Evolutionary conservation across 164 flowering plant species (phyloP).

Genomic region (Warburgia ugandensis): DNA sequence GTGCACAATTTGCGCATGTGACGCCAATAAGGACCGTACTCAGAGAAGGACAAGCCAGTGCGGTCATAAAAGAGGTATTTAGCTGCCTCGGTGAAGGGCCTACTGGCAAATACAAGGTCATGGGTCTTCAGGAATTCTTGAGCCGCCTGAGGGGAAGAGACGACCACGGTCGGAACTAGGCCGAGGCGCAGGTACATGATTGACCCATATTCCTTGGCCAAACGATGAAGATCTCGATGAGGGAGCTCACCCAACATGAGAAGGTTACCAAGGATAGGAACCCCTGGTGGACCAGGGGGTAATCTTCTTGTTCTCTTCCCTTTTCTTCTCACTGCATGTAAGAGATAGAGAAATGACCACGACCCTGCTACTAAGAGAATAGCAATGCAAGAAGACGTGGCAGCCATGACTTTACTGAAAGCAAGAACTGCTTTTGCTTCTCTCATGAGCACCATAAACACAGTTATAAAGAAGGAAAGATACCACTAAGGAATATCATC

Average conservation of each 20-base stretch:
- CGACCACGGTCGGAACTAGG: conserved; percentile 11
- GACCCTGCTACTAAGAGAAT: neutral
- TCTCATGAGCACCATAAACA: too few relatives aligned
- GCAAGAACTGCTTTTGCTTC: too few relatives aligned
- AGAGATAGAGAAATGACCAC: neutral
- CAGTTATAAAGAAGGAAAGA: too few relatives aligned
- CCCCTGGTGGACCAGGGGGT: conserved; percentile 22
- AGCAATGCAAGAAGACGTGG: neutral
- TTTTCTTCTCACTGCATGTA: conserved; percentile 1
- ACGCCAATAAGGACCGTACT: conserved; percentile 29
- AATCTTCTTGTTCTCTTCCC: neutral
- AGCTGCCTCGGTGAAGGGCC: conserved; percentile 8
- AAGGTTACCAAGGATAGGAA: conserved; percentile 25
- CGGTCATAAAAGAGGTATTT: conserved; percentile 9
- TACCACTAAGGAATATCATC: too few relatives aligned
- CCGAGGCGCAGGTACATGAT: conserved; percentile 24
- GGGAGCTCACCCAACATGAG: conserved; percentile 19
- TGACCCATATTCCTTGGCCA: conserved; percentile 17
- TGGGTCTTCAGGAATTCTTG: conserved; percentile 21
- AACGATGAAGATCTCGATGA: conserved; percentile 12
- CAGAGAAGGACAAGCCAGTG: conserved; percentile 6
- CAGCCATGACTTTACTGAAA: too few relatives aligned
- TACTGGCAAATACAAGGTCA: conserved; percentile 16
- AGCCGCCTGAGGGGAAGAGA: conserved; percentile 17
- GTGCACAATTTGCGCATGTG: conserved; percentile 15